These are phyloP conservation scores for Yamadazyma dushanensis DNA, from an alignment of 1,139 yeast genomes.

Conservation along the genomic window DNA sequence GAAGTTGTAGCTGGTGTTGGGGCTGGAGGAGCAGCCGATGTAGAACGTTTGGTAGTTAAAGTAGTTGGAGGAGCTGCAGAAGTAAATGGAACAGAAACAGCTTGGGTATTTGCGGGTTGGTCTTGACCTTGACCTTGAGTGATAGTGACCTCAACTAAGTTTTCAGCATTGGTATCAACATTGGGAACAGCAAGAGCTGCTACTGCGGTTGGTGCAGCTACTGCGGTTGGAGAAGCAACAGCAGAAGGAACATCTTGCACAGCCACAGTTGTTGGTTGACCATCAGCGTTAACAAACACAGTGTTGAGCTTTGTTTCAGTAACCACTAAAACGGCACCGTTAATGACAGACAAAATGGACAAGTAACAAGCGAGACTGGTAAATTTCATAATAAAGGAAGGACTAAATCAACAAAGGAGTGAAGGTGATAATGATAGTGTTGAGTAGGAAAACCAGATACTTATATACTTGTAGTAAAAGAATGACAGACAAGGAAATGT, in stretches of 20 bases:
- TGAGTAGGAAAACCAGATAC: no score
- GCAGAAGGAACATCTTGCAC: constrained; percentile 5
- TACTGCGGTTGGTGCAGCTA: constrained; percentile 2
- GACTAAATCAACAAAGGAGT: not conserved
- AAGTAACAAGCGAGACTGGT: constrained; percentile 17
- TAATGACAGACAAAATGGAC: constrained; percentile 16
- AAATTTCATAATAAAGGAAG: constrained; percentile 17
- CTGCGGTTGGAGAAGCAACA: constrained; percentile 4
- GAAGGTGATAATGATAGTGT: no score
- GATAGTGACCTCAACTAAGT: no score
- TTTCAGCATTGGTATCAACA: no score
- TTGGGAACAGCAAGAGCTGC: not conserved
- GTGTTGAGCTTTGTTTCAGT: constrained; percentile 20
- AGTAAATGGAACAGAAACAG: no score
- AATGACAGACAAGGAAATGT: constrained; percentile 1
- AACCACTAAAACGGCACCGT: constrained; percentile 19
- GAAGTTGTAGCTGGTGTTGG: constrained; percentile 6
- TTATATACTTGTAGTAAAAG: no score
- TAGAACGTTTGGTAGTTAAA: not conserved
- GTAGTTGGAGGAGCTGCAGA: constrained; percentile 7
- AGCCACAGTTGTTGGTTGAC: constrained; percentile 3
- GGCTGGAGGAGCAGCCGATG: constrained; percentile 10
- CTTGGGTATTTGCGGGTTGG: no score
- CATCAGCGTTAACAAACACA: constrained; percentile 17
- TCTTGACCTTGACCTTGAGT: no score